Evolutionary conservation across 805 yeast genomes (phyloP).

Genomic region (Debaryomyces castellii): DNA sequence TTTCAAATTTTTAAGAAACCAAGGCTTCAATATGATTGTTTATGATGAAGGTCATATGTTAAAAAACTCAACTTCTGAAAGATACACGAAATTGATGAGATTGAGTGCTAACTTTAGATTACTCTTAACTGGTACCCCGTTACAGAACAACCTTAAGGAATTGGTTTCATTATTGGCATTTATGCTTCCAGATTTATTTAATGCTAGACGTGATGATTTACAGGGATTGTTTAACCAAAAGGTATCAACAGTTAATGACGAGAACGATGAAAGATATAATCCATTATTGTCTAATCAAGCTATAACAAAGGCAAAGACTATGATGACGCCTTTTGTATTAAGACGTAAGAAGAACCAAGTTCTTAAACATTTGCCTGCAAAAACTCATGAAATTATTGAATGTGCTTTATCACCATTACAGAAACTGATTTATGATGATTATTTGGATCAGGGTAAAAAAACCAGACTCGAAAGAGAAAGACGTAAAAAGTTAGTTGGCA

Average conservation of each 20-base stretch:
- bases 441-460: constrained; percentile 46
- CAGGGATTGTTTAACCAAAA: constrained; percentile 83
- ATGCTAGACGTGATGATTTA: constrained; percentile 78
- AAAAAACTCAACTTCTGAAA: constrained; percentile 83
- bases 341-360: constrained; percentile 93
- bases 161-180: constrained; percentile 87
- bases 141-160: constrained; percentile 90
- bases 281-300: constrained; percentile 90
- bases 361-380: constrained; percentile 81
- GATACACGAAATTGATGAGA: constrained; percentile 85
- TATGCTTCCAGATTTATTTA: constrained; percentile 81
- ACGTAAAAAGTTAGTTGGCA: constrained; percentile 36
- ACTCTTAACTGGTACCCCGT: constrained; percentile 92
- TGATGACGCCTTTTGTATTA: constrained; percentile 97
- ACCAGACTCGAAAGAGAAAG: constrained; percentile 44
- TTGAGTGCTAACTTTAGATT: constrained; percentile 81
- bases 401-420: constrained; percentile 66
- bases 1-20: constrained; percentile 69
- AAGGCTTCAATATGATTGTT: constrained; percentile 81
- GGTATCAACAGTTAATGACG: constrained; percentile 61
- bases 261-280: constrained; percentile 51
- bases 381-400: constrained; percentile 58
- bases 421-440: constrained; percentile 56
- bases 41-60: constrained; percentile 98
- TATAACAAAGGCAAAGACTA: constrained; percentile 86